Evolutionary conservation across 768 basidiomycete genomes (phyloP).

Genomic region (Naematelia encephala): DNA sequence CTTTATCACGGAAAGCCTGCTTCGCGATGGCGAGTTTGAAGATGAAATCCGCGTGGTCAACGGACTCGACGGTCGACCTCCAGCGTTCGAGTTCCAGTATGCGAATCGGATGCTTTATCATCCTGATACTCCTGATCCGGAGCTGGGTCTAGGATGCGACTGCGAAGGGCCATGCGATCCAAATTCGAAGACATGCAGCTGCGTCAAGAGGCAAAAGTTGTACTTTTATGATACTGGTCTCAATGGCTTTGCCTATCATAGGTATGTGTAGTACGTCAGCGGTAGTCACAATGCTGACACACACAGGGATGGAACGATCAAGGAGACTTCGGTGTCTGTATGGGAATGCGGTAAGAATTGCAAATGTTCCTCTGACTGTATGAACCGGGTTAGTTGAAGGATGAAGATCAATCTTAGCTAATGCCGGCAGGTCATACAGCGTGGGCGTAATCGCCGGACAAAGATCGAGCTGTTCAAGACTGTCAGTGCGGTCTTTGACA

Average conservation of each 20-base stretch:
- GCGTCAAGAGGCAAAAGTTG: constrained; percentile 60
- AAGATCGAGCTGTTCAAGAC: constrained; percentile 64
- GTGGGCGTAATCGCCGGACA: constrained; percentile 65
- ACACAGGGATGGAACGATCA: constrained; percentile 57
- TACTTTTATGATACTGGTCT: constrained; percentile 54
- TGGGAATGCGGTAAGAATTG: constrained; percentile 85
- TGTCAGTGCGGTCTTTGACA: constrained; percentile 12
- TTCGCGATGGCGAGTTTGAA: constrained; percentile 65
- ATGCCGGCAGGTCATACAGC: constrained; percentile 68
- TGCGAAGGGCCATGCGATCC: constrained; percentile 76
- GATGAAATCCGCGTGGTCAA: constrained; percentile 69
- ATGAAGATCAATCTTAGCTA: background rate
- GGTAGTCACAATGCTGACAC: background rate
- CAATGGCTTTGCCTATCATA: constrained; percentile 67
- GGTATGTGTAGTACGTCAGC: constrained; percentile 24
- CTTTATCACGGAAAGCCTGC: constrained; percentile 64
- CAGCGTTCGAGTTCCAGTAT: constrained; percentile 83
- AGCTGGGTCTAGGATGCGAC: constrained; percentile 65
- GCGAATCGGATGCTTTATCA: constrained; percentile 76
- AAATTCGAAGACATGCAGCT: constrained; percentile 67
- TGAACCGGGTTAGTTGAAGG: constrained; percentile 64
- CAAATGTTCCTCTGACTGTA: constrained; percentile 73
- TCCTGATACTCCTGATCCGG: constrained; percentile 65
- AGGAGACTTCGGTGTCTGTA: constrained; percentile 53
- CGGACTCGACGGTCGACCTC: constrained; percentile 64